A percentile compares a stretch with the other conserved stretches of the same genome.
These are phyloP conservation scores for Stephania yunnanensis DNA, from an alignment of 164 flowering plant genomes.

Conservation along the genomic window DNA sequence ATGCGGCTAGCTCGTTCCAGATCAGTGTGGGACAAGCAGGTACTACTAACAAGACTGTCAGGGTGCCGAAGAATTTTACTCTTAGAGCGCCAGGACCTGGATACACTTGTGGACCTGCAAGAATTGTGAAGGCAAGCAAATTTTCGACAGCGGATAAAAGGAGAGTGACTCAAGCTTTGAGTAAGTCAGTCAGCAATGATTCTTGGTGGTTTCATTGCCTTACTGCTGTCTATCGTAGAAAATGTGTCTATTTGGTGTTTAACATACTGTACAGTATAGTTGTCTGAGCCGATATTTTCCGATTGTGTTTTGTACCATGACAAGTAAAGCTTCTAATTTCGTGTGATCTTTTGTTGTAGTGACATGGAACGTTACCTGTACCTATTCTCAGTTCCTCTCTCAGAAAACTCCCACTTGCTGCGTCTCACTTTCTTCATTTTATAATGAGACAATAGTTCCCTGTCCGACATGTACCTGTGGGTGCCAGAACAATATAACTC, in stretches of 20 bases:
- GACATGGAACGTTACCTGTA: constrained; percentile 88
- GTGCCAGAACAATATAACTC: constrained; percentile 44
- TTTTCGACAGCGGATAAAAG: constrained; percentile 48
- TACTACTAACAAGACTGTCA: constrained; percentile 58
- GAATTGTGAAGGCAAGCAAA: constrained; percentile 44
- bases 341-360: constrained; percentile 34
- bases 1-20: constrained; percentile 58
- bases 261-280: too few species aligned
- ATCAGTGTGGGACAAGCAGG: constrained; percentile 69
- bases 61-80: constrained; percentile 69
- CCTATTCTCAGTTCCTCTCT: constrained; percentile 68
- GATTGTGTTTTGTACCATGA: neutral
- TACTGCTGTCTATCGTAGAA: too few species aligned
- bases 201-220: too few species aligned
- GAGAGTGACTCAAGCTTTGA: constrained; percentile 64
- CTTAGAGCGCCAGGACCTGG: constrained; percentile 72
- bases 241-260: too few species aligned
- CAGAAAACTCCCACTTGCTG: constrained; percentile 66
- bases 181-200: constrained; percentile 33
- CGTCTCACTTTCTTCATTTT: constrained; percentile 72
- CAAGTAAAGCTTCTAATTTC: neutral
- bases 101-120: constrained; percentile 70
- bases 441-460: constrained; percentile 52
- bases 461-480: constrained; percentile 71
- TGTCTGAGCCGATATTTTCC: neutral